Conservation (phyloP, 495 filamentous ascomycete genomes). For the Rhizodiscina lignyota region DNA sequence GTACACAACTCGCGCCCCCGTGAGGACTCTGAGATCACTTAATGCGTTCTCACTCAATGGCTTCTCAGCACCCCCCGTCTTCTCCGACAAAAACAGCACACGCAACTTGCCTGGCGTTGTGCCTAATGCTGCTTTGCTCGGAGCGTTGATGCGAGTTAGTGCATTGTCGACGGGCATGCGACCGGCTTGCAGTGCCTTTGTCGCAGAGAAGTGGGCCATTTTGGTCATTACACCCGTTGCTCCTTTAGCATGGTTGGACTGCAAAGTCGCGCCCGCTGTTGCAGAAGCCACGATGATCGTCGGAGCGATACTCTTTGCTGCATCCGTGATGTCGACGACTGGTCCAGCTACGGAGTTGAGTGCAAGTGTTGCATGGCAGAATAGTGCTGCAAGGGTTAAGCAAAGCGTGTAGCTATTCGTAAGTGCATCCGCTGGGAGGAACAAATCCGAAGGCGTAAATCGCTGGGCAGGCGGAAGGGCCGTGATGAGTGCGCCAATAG, state of each 20-base stretch:
- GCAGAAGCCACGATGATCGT: slow-evolving; percentile 74
- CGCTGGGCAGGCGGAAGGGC: slow-evolving; percentile 58
- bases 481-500: slow-evolving; percentile 57
- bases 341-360: slow-evolving; percentile 72
- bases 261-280: slow-evolving; percentile 49
- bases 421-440: slow-evolving; percentile 77
- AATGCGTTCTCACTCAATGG: slow-evolving; percentile 49
- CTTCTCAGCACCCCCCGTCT: slow-evolving; percentile 25
- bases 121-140: slow-evolving; percentile 42
- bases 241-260: slow-evolving; percentile 33
- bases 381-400: slow-evolving; percentile 68
- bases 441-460: slow-evolving; percentile 55
- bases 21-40: slow-evolving; percentile 65
- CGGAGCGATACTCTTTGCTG: slow-evolving; percentile 56
- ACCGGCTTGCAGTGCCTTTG: slow-evolving; percentile 50
- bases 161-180: slow-evolving; percentile 52
- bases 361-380: slow-evolving; percentile 67
- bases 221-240: slow-evolving; percentile 31
- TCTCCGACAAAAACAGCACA: slow-evolving; percentile 51
- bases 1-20: slow-evolving; percentile 67
- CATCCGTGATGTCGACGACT: slow-evolving; percentile 49
- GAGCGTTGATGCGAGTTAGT: slow-evolving; percentile 44
- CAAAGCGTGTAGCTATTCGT: slow-evolving; percentile 62
- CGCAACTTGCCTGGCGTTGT: slow-evolving; percentile 57
- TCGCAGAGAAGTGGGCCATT: slow-evolving; percentile 52